Evolutionary conservation across 805 yeast genomes (phyloP).

Genomic region (Candida piceae): DNA sequence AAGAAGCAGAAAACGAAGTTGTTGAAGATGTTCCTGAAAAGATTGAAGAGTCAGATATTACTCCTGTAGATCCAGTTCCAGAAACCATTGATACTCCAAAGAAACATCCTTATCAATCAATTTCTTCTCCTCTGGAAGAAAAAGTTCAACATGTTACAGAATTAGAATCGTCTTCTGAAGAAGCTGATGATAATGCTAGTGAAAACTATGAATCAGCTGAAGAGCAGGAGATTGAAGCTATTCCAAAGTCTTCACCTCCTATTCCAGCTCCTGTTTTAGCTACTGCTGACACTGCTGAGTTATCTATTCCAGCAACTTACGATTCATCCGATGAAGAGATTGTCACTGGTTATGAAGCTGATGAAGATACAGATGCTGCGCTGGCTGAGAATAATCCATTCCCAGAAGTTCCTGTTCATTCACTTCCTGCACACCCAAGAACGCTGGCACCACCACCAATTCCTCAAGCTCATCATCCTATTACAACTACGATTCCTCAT

Average conservation of each 20-base stretch:
- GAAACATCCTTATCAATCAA: constrained; percentile 3
- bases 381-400: constrained; percentile 6
- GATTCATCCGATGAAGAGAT: constrained; percentile 17
- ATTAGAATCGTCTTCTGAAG: not conserved
- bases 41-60: constrained; percentile 1
- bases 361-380: constrained; percentile 42
- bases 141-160: not conserved
- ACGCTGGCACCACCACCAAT: constrained; percentile 8
- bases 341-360: constrained; percentile 67
- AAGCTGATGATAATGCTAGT: constrained; percentile 2
- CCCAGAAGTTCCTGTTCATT: constrained; percentile 11
- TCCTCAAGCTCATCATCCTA: constrained; percentile 1
- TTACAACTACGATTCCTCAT: not conserved
- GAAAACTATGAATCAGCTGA: constrained; percentile 4
- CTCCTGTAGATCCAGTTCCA: constrained; percentile 1
- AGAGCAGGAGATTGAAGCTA: constrained; percentile 4
- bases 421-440: constrained; percentile 13
- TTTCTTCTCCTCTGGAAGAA: constrained; percentile 2
- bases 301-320: not conserved
- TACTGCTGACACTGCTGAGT: constrained; percentile 1
- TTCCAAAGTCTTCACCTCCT: constrained; percentile 6
- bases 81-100: not conserved
- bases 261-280: constrained; percentile 14
- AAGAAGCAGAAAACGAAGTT: constrained; percentile 3
- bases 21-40: constrained; percentile 12